Base-by-base conservation (phyloP, 1,284 basidiomycete genomes). In the Fistulinella cinereoalba region DNA sequence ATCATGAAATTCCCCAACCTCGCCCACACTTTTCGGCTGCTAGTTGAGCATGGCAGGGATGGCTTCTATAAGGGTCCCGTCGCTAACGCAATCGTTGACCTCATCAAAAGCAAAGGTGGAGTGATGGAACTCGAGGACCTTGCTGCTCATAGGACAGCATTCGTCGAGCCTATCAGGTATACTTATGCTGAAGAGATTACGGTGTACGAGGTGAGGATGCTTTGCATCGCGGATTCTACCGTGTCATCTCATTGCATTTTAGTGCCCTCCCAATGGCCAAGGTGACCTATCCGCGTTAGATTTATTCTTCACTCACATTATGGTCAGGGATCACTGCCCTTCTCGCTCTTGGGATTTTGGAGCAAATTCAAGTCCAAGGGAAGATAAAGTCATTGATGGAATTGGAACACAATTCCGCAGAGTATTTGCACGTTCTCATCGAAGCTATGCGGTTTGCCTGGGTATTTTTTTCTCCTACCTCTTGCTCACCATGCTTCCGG, bases 261-360 rank as follows among this genome's bases (percentile, higher is more conserved):
- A 92, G 84, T 96, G 92, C 58, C 93, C 93, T 6, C 93, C 93
- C 0, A 97, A 96, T 63, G 93, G 95, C 13, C 94, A 97, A 80
- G 95, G 90, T 68, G n/a, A 57, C 45, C 46, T 34, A 28, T 23
- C 7, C 11, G 40, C 34, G 29, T 6, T 15, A 18, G 29, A 24
- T 11, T 38, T 28, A 9, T 41, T 13, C 19, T 24, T 31, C 19
- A 19, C 38, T 50, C 18, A 19, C 47, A 44, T 12, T 18, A 25
- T 44, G 31, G 27, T 48, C 46, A 85, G 82, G 84, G 23, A 79
- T 98, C n/a, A 93, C 92, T 2, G 92, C 95, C 0, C 77, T 98
- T 10, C 72, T 98, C 38, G 92, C 94, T 5, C 76, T 98, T 8
- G 96, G 95, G 1, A 92, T 99, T 46, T 72, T 99, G 37, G 95